Conservation (phyloP, 2,329 filamentous ascomycete species). For the Microascus cirrosus region DNA sequence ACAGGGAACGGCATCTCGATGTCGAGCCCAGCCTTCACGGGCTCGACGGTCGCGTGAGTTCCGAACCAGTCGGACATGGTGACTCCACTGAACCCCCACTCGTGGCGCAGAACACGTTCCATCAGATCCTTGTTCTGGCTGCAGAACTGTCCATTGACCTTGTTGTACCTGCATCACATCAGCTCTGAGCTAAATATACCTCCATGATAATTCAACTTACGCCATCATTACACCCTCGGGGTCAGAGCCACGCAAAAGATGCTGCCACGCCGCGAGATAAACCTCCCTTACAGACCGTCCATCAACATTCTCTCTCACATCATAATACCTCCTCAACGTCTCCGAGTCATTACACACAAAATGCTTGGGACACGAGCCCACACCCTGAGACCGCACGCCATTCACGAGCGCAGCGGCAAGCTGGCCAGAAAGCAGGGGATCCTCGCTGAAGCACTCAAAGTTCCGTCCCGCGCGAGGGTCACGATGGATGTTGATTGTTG, state of each 20-base stretch:
- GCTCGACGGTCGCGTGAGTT: conserved; percentile 17
- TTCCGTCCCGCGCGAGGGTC: conserved; percentile 29
- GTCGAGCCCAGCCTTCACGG: conserved; percentile 17
- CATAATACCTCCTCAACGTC: conserved; percentile 10
- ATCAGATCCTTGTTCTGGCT: conserved; percentile 12
- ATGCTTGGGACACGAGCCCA: conserved; percentile 25
- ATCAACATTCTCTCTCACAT: conserved; percentile 6
- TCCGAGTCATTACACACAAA: conserved; percentile 25
- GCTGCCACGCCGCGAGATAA: conserved; percentile 11
- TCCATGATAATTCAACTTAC: background rate
- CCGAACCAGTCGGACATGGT: conserved; percentile 23
- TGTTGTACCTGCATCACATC: conserved; percentile 13
- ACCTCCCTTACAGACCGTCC: conserved; percentile 9
- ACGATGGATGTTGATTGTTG: conserved; percentile 23
- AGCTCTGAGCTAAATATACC: background rate
- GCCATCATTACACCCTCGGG: conserved; percentile 10
- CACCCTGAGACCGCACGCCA: conserved; percentile 23
- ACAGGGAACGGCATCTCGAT: conserved; percentile 21
- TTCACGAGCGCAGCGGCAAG: conserved; percentile 26
- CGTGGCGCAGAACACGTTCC: conserved; percentile 15
- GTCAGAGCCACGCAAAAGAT: conserved; percentile 7
- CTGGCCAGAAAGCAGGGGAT: conserved; percentile 28
- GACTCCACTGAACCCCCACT: conserved; percentile 21
- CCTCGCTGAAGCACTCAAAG: conserved; percentile 30
- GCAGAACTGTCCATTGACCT: conserved; percentile 14